Base-by-base conservation (phyloP, 2,329 filamentous ascomycete genomes). In the Fusarium tupiense region DNA sequence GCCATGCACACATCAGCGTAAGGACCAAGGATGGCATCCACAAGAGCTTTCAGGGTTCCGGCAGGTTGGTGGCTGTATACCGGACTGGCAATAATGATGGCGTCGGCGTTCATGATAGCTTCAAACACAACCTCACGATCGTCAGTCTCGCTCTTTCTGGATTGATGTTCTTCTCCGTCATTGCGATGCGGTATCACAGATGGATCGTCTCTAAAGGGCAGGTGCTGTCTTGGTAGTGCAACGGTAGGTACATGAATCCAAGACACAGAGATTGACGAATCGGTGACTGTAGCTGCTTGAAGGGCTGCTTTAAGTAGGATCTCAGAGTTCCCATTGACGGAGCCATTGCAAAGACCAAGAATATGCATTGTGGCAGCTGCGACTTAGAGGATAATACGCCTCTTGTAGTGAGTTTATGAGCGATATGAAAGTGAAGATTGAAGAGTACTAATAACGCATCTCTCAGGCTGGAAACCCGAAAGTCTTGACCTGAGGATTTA, bases 371-470 rank as follows among this genome's bases (percentile, higher is more conserved):
- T 47, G 0, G 20, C 5, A 1, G 12, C 19, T 47, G 19, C 17
- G 8, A 0, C 7, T 24, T 0, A 3, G 0, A 13, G 19, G 16
- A 11, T 6, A 17, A 24, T 44, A 5, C n/a, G 10, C 14, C n/a
- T n/a, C 5, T 2, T 10, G 40, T n/a, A 22, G 8, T 41, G 40
- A 22, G 13, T 8, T 14, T 8, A 22, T 41, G 12, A 41, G 38
- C 20, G 20, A 20, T 41, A 14, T 41, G 19, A 22, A 41, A 22
- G 2, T 22, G 19, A 41, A 22, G 19, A 33, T 33, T 33, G 31
- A 33, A 33, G 13, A 14, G 1, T 33, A 14, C 31, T 2, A 33
- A 33, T 33, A 33, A 14, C 31, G 12, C 12, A 13, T 33, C 31
- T 33, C 31, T 33, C 2, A 33, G 31, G 31, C 13, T 14, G 11